Conservation (phyloP, 2,329 filamentous ascomycete species). For the Aaosphaeria pasadenensis region DNA sequence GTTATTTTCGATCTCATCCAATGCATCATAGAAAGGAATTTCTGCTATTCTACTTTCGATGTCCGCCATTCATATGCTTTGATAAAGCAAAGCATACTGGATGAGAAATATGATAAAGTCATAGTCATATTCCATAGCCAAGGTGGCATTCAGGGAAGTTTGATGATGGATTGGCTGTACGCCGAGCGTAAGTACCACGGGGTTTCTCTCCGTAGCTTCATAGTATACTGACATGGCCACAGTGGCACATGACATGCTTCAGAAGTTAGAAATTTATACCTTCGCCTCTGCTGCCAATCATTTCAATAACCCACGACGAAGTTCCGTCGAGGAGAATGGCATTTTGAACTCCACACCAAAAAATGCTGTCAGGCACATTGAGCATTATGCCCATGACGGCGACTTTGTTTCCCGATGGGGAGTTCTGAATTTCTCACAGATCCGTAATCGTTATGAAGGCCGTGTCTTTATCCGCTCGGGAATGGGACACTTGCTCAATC, state of each 20-base stretch:
- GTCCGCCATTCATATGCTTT: slow-evolving; percentile 56
- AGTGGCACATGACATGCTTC: slow-evolving; percentile 17
- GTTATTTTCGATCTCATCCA: slow-evolving; percentile 75
- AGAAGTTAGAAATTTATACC: slow-evolving; percentile 61
- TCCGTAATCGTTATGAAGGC: slow-evolving; percentile 50
- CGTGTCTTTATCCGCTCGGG: slow-evolving; percentile 45
- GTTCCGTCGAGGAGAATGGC: background rate
- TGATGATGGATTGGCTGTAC: slow-evolving; percentile 74
- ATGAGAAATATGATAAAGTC: slow-evolving; percentile 63
- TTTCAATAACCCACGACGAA: slow-evolving; percentile 69
- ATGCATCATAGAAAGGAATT: slow-evolving; percentile 73
- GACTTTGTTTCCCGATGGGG: slow-evolving; percentile 77
- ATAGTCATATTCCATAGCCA: slow-evolving; percentile 75
- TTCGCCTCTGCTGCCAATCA: slow-evolving; percentile 79
- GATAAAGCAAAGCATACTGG: slow-evolving; percentile 62
- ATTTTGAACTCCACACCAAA: slow-evolving; percentile 28
- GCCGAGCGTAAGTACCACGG: slow-evolving; percentile 61
- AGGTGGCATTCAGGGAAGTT: slow-evolving; percentile 69
- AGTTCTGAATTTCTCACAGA: slow-evolving; percentile 64
- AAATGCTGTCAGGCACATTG: slow-evolving; percentile 65
- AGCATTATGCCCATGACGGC: slow-evolving; percentile 73
- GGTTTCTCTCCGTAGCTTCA: background rate
- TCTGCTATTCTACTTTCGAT: slow-evolving; percentile 68
- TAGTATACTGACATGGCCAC: slow-evolving; percentile 50
- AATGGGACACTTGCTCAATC: slow-evolving; percentile 44